phyloP scores from a whole-genome alignment of 108 stramenopile genomes.

The Skeletonema grethae region DNA sequence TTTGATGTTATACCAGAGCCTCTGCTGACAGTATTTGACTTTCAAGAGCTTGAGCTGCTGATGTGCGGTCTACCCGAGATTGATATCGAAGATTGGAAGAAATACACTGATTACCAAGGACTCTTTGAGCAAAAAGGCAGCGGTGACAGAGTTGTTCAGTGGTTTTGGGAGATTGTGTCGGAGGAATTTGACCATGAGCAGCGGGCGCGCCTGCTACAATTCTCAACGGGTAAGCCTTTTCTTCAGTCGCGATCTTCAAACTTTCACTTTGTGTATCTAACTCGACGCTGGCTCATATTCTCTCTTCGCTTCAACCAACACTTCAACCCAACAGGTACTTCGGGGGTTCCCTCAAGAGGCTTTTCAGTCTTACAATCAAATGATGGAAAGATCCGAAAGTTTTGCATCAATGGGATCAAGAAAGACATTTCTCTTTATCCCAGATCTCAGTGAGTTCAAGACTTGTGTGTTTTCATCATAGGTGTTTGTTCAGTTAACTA shows the following conservation, averaged over 20 bases:
- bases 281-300: not conserved
- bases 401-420: slow-evolving; percentile 91
- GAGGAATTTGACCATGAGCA: slow-evolving; percentile 93
- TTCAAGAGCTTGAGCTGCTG: slow-evolving; percentile 95
- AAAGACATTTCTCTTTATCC: slow-evolving; percentile 76
- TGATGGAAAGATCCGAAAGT: slow-evolving; percentile 92
- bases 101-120: slow-evolving; percentile 88
- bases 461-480: not conserved
- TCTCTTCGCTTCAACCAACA: not conserved
- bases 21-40: slow-evolving; percentile 93
- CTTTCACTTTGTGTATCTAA: not conserved
- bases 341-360: slow-evolving; percentile 94
- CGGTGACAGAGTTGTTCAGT: slow-evolving; percentile 67
- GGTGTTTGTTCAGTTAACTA: not conserved
- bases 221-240: slow-evolving; percentile 75
- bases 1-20: slow-evolving; percentile 96
- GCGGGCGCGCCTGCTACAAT: slow-evolving; percentile 93
- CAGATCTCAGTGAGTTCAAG: slow-evolving; percentile 74
- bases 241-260: not conserved
- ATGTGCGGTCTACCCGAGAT: slow-evolving; percentile 96
- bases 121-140: slow-evolving; percentile 61
- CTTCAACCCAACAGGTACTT: slow-evolving; percentile 55
- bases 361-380: slow-evolving; percentile 94
- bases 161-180: slow-evolving; percentile 96
- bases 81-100: slow-evolving; percentile 91